Base-by-base conservation (phyloP, 2,329 filamentous ascomycete genomes). In the Xylariaceae sp. region DNA sequence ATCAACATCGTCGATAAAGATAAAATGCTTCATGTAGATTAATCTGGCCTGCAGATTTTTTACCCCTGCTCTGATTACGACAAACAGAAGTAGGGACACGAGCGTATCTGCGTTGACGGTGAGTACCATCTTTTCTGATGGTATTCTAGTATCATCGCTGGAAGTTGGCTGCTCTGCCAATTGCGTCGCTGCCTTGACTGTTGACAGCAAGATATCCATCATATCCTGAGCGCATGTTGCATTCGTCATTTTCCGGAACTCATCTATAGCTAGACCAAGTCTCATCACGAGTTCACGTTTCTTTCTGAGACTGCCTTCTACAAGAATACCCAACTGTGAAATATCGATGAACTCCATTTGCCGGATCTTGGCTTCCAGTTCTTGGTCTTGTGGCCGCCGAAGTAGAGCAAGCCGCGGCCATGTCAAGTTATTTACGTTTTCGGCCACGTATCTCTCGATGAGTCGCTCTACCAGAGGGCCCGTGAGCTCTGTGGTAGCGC, bases 1-100 rank as follows among this genome's bases (percentile, higher is more conserved):
- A 61, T 99, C 94, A 8, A 99, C 91, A 71, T 99, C 94, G 63
- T 97, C 94, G 47, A 96, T 92, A 71, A 96, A 99, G 61, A 96
- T 94, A 67, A 96, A 99, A 65, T 95, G 90, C 41, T 92, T 88
- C 79, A 97, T 96, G 68, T 97, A 99, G n/a, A 88, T 79, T 44
- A 99, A 75, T 18, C 92, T 83, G 2, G 94, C 91, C 64, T 96
- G 89, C 8, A 99, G 76, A 70, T 96, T 87, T 54, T 88, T 85
- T 22, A 95, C 85, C 56, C 94, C 88, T 10, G 92, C 89, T 58
- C 92, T 83, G 56, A 99, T 97, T 10, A 99, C 88, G 15, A 99
- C 91, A 57, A 95, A 85, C 18, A 99, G 78, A 13, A 99, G 78
- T 55, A 99, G 74, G 0, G 94, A 96, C 1, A 99, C 94, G 26